A percentile compares a stretch with the other conserved stretches of the same genome.
phyloP scores from a whole-genome alignment of 345 rosid genomes.

The Euphorbia lathyris region DNA sequence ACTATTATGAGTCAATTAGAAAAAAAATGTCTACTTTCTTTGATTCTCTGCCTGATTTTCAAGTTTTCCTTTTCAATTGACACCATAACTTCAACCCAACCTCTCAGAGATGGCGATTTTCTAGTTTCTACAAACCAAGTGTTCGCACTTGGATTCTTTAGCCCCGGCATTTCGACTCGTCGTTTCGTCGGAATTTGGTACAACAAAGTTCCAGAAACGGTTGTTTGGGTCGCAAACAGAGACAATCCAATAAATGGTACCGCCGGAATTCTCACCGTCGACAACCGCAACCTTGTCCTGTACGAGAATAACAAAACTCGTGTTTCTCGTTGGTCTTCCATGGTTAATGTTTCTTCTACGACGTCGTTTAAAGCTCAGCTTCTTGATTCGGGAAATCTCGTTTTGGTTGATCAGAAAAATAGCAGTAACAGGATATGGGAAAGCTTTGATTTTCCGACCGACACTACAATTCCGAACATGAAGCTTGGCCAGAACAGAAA shows the following conservation, averaged over 20 bases:
- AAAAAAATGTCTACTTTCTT: not conserved
- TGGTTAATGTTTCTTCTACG: not conserved
- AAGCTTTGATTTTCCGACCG: slow-evolving; percentile 36
- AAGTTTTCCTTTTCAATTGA: not conserved
- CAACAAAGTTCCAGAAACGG: not conserved
- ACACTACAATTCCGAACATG: slow-evolving; percentile 28
- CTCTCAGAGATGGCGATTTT: not conserved
- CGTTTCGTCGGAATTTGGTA: slow-evolving; percentile 23
- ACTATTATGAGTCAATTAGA: not conserved
- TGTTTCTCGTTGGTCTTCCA: slow-evolving; percentile 9
- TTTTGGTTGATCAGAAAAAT: not conserved
- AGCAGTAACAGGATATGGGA: slow-evolving; percentile 25
- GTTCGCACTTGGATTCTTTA: slow-evolving; percentile 17
- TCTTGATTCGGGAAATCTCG: slow-evolving; percentile 31
- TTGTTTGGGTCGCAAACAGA: slow-evolving; percentile 18
- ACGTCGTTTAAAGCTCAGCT: slow-evolving; percentile 21
- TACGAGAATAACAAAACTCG: not conserved
- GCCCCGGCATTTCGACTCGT: not conserved
- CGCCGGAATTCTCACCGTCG: slow-evolving; percentile 9
- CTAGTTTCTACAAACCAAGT: not conserved
- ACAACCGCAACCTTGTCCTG: slow-evolving; percentile 1
- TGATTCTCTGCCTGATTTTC: not conserved
- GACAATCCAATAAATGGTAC: slow-evolving; percentile 8
- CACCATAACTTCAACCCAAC: not conserved
- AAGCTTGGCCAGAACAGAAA: slow-evolving; percentile 22